These are phyloP conservation scores for Paramecium pentaurelia DNA, from an alignment of 73 alveolate genomes.

Conservation along the genomic window DNA sequence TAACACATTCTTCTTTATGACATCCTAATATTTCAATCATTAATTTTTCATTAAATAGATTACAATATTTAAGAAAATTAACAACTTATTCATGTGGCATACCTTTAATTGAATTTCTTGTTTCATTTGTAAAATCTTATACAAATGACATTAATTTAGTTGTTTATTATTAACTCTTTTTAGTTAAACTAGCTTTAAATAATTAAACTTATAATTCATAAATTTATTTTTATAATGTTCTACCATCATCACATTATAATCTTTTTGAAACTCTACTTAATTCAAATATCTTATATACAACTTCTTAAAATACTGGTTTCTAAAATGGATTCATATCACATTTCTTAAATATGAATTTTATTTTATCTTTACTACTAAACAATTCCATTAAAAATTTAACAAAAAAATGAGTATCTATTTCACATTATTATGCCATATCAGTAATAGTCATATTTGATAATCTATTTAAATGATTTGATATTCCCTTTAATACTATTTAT, in stretches of 20 bases:
- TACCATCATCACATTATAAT: slow-evolving; percentile 21
- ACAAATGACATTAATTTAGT: background rate
- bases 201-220: slow-evolving; percentile 18
- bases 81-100: background rate
- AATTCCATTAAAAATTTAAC: background rate
- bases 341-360: background rate
- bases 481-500: background rate
- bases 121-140: background rate
- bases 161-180: background rate
- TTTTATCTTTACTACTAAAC: background rate
- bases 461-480: background rate
- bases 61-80: background rate
- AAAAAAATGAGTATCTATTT: slow-evolving; percentile 2
- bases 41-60: background rate
- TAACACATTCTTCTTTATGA: slow-evolving; percentile 19
- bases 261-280: background rate
- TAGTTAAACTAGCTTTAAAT: background rate
- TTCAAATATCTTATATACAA: background rate
- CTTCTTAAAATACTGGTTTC: background rate
- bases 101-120: background rate
- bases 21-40: slow-evolving; percentile 48
- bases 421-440: background rate
- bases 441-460: background rate
- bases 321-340: slow-evolving; percentile 20
- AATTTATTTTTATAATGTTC: background rate